Evolutionary conservation across 2,329 filamentous ascomycete genomes (phyloP).

Genomic region (Zymoseptoria passerinii): DNA sequence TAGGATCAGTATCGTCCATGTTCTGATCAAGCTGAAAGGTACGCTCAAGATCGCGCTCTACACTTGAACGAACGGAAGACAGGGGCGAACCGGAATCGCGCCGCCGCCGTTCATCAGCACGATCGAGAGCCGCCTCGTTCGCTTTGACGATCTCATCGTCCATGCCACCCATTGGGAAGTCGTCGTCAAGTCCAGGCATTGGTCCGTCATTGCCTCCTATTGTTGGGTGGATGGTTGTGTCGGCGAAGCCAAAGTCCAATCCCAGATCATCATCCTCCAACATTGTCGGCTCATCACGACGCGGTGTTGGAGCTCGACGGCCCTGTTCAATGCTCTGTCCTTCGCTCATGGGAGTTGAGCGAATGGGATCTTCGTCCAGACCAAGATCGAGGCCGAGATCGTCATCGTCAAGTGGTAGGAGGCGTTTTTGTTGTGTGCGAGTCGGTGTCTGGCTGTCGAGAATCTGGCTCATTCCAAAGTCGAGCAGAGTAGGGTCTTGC

Average conservation of each 20-base stretch:
- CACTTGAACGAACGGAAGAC: conserved; percentile 44
- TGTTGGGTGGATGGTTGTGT: conserved; percentile 23
- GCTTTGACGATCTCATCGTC: conserved; percentile 36
- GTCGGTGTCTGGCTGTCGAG: conserved; percentile 38
- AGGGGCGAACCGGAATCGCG: conserved; percentile 47
- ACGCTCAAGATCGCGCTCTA: conserved; percentile 56
- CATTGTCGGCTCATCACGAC: conserved; percentile 49
- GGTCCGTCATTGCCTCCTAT: conserved; percentile 18
- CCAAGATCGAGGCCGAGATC: conserved; percentile 59
- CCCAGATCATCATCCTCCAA: conserved; percentile 51
- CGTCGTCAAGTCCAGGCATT: conserved; percentile 24
- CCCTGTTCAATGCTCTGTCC: conserved; percentile 71
- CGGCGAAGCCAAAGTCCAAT: conserved; percentile 38
- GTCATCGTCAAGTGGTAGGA: conserved; percentile 46
- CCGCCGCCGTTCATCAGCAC: conserved; percentile 38
- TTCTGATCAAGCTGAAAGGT: conserved; percentile 39
- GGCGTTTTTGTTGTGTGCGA: conserved; percentile 14
- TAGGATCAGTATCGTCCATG: conserved; percentile 28
- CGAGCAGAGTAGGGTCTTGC: conserved; percentile 39
- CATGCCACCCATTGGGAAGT: conserved; percentile 39
- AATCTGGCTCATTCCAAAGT: conserved; percentile 66
- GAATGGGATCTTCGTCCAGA: conserved; percentile 30
- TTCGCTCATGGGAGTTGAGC: conserved; percentile 19
- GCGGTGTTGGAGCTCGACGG: conserved; percentile 63
- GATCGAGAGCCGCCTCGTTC: conserved; percentile 25